Percentiles rank a stretch among this genome's conserved stretches.
phyloP scores from a whole-genome alignment of 352 stramenopile genomes.

The Poterioochromonas sp. region DNA sequence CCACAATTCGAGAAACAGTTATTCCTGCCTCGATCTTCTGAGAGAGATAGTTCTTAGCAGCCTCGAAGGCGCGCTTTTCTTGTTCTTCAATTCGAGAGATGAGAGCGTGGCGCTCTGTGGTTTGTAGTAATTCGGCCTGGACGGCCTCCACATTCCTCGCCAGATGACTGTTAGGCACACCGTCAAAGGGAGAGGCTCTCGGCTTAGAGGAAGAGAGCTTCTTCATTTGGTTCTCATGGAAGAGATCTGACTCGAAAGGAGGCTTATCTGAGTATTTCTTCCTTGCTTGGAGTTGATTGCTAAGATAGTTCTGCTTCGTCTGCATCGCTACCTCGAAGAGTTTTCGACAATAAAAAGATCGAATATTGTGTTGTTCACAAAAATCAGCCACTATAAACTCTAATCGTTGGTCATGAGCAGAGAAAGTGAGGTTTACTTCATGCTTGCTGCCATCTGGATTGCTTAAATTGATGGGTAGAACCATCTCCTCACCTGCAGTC shows the following conservation, averaged over 20 bases:
- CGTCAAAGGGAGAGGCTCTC: too few species aligned
- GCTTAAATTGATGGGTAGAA: too few species aligned
- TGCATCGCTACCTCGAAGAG: neutral
- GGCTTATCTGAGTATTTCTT: neutral
- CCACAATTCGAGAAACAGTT: neutral
- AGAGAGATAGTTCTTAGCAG: neutral
- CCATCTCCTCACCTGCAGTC: too few species aligned
- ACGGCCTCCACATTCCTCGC: neutral
- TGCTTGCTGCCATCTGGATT: too few species aligned
- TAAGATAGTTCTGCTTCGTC: neutral
- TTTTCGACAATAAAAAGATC: neutral
- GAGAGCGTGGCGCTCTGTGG: neutral
- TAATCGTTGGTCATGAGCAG: neutral
- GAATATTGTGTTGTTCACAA: conserved; percentile 13
- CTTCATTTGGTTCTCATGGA: neutral
- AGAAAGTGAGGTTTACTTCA: neutral
- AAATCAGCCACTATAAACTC: neutral
- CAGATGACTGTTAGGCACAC: too few species aligned
- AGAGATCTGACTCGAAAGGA: neutral
- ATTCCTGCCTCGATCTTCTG: neutral
- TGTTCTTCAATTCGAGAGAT: neutral
- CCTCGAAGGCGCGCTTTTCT: too few species aligned
- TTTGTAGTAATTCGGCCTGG: neutral
- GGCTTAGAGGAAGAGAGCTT: too few species aligned
- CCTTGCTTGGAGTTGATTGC: too few species aligned